These are phyloP conservation scores for Neonectria punicea DNA, from an alignment of 2,329 filamentous ascomycete genomes.

Conservation along the genomic window DNA sequence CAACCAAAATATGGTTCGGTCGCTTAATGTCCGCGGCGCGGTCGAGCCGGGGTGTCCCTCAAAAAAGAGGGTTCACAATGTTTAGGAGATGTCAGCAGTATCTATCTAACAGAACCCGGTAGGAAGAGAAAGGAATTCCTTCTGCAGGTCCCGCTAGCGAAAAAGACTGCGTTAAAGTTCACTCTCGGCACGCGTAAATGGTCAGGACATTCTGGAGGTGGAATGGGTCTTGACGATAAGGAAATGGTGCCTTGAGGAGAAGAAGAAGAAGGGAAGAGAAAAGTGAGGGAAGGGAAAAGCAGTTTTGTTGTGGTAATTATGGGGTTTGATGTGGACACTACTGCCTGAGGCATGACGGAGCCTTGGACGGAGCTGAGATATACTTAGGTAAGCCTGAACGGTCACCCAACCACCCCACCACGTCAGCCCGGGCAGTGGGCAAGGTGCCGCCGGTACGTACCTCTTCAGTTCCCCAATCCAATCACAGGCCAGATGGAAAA, in stretches of 20 bases:
- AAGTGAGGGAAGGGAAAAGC: slow-evolving; percentile 40
- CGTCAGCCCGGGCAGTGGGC: too few relatives aligned
- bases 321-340: slow-evolving; percentile 5
- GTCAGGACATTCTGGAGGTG: slow-evolving; percentile 81
- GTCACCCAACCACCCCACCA: too few relatives aligned
- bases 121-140: slow-evolving; percentile 46
- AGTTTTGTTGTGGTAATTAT: slow-evolving; percentile 14
- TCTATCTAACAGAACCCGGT: slow-evolving; percentile 98
- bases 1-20: neutral
- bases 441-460: too few relatives aligned
- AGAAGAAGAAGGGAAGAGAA: slow-evolving; percentile 49
- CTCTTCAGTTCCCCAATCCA: slow-evolving; percentile 11
- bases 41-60: neutral
- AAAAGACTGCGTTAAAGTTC: slow-evolving; percentile 81
- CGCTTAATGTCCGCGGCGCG: neutral
- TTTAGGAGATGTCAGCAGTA: slow-evolving; percentile 76
- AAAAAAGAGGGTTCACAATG: neutral
- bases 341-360: slow-evolving; percentile 43
- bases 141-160: slow-evolving; percentile 95
- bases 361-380: neutral
- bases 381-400: neutral
- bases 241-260: slow-evolving; percentile 77
- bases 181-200: slow-evolving; percentile 92
- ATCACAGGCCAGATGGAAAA: slow-evolving; percentile 9
- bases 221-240: slow-evolving; percentile 93